These are phyloP conservation scores for Spencermartinsiella ligniputridi DNA, from an alignment of 1,139 yeast genomes.

Conservation along the genomic window DNA sequence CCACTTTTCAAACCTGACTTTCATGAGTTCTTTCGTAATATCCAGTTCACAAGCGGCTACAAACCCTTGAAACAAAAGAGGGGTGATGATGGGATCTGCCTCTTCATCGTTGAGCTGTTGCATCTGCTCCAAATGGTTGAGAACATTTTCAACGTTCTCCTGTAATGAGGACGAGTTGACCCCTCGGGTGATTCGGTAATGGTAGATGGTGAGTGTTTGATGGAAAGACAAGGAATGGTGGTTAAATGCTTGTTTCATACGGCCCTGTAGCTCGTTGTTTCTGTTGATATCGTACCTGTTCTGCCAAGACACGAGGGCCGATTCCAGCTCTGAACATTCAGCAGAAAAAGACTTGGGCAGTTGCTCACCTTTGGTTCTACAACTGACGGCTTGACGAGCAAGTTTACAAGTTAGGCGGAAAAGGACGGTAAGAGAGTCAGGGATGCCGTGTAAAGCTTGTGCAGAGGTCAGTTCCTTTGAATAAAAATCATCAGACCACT, in stretches of 20 bases:
- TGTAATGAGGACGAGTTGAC: constrained; percentile 52
- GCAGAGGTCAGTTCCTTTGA: constrained; percentile 53
- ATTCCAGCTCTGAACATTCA: constrained; percentile 47
- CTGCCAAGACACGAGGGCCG: constrained; percentile 57
- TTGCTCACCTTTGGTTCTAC: constrained; percentile 30
- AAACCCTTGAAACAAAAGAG: constrained; percentile 85
- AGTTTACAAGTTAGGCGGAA: constrained; percentile 47
- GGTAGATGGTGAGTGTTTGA: constrained; percentile 70
- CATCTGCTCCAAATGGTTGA: constrained; percentile 61
- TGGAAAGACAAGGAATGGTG: constrained; percentile 81
- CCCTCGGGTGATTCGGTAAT: constrained; percentile 59
- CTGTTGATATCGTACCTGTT: constrained; percentile 33
- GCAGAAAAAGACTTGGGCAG: constrained; percentile 44
- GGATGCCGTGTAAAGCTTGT: constrained; percentile 79
- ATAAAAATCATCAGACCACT: constrained; percentile 25
- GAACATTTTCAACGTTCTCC: constrained; percentile 54
- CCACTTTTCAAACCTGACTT: constrained; percentile 70
- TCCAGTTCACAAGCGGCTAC: constrained; percentile 85
- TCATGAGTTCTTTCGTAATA: constrained; percentile 39
- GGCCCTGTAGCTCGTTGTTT: constrained; percentile 26
- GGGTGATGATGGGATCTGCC: constrained; percentile 58
- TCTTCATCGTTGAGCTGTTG: constrained; percentile 48
- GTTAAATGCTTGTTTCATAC: constrained; percentile 59
- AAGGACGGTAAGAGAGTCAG: constrained; percentile 68
- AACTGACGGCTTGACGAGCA: constrained; percentile 57